Evolutionary conservation across 2,329 filamentous ascomycete species (phyloP), one percentile per base, ranked within the genome.

Genomic region (Fusarium illudens): DNA sequence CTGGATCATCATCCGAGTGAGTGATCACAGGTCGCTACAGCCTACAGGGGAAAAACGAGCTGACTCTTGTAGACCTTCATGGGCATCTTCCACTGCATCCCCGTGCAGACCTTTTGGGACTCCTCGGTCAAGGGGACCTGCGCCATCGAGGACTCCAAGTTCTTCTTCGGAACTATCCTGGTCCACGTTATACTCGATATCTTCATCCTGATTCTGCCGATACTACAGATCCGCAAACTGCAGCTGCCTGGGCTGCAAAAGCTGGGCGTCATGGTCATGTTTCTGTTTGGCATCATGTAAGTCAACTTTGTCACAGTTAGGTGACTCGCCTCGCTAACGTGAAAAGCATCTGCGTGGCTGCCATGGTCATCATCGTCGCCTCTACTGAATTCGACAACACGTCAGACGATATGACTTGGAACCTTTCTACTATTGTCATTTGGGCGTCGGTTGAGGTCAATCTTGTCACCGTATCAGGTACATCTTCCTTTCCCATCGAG

Each of bases 81-180:
- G 57, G 57, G 53, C 0, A 71, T 64, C 1, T 72, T 69, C 27
- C 70, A 72, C 17, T 72, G 70, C 1, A 44, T 71, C 1, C 70
- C 70, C 1, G 53, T 72, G 2, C 29, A 65, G 7, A 36, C 52
- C 0, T 72, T 72, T 17, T 72, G 70, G 70, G 64, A 72, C 8
- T 50, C 49, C 0, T 49, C 49, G 0, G 57, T 59, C 1, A 60
- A 58, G 3, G 60, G 60, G 17, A 33, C 25, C 9, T 72, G 70
- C 2, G 50, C 53, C 1, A 71, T 72, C 17, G 61, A 78, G 37
- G 74, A 75, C n/a, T 67, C 68, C 4, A 75, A 72, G 30, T 78
- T 77, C 66, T 77, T 78, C 60, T 75, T 78, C 36, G 76, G 76
- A 9, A 77, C 75, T 0, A 70, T 76, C 5, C 30, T 77, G 2